Conservation (phyloP, 331 rosid genomes). For the Quercus tomentella region DNA sequence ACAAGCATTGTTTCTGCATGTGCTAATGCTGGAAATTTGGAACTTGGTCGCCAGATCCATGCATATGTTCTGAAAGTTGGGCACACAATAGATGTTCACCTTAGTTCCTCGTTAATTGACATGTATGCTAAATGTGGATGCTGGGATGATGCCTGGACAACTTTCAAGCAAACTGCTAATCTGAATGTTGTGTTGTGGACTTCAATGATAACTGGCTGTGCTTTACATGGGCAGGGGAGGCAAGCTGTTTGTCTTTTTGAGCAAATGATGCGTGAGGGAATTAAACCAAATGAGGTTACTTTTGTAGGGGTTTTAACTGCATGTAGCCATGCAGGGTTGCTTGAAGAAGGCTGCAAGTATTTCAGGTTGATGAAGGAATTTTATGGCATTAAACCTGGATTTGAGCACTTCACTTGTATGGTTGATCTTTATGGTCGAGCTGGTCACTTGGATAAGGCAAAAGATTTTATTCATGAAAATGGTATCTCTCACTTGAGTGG, state of each 20-base stretch:
- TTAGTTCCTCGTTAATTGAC: slow-evolving; percentile 67
- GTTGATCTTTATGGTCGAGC: slow-evolving; percentile 90
- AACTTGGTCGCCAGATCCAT: slow-evolving; percentile 67
- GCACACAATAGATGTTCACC: slow-evolving; percentile 48
- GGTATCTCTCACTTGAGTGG: slow-evolving; percentile 54
- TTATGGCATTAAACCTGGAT: slow-evolving; percentile 51
- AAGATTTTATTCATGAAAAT: slow-evolving; percentile 52
- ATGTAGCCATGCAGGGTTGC: slow-evolving; percentile 79
- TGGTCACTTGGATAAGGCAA: slow-evolving; percentile 58
- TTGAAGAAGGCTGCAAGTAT: slow-evolving; percentile 64
- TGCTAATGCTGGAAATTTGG: slow-evolving; percentile 53
- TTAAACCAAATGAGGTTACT: slow-evolving; percentile 74
- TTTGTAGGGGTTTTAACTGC: slow-evolving; percentile 74
- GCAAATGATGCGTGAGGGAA: slow-evolving; percentile 52
- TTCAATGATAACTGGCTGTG: slow-evolving; percentile 74
- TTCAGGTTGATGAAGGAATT: slow-evolving; percentile 71
- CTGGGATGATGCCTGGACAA: slow-evolving; percentile 53
- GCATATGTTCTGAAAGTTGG: slow-evolving; percentile 64
- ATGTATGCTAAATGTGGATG: slow-evolving; percentile 89
- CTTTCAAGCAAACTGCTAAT: slow-evolving; percentile 42
- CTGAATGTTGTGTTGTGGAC: slow-evolving; percentile 74
- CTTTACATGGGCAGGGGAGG: slow-evolving; percentile 67
- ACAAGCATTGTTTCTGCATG: slow-evolving; percentile 76
- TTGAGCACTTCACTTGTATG: slow-evolving; percentile 81
- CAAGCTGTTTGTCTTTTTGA: slow-evolving; percentile 55